Conservation (phyloP, 2,329 filamentous ascomycete species). For the Teratosphaeria nubilosa region DNA sequence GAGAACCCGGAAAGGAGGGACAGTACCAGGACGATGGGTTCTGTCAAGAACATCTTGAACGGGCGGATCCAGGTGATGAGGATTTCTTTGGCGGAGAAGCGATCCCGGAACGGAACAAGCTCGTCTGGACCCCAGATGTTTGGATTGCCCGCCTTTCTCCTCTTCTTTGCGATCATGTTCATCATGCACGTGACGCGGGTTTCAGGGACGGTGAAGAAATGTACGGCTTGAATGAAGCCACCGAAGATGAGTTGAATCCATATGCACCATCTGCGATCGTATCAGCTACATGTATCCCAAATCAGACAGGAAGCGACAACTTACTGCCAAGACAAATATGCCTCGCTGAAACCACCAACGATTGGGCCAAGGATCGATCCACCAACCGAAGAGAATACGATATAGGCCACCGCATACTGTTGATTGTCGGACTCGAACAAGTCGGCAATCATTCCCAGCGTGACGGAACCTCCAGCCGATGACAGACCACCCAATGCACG, state of each 20-base stretch:
- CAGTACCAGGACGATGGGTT: constrained; percentile 63
- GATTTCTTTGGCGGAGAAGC: constrained; percentile 35
- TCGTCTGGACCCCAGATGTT: constrained; percentile 71
- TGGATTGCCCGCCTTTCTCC: constrained; percentile 48
- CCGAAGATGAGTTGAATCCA: constrained; percentile 85
- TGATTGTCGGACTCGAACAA: constrained; percentile 52
- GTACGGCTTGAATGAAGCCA: constrained; percentile 54
- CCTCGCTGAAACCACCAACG: constrained; percentile 27
- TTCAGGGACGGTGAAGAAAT: constrained; percentile 59
- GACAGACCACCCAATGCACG: constrained; percentile 47
- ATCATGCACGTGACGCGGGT: constrained; percentile 71
- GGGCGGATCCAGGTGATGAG: constrained; percentile 52
- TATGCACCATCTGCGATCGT: constrained; percentile 53
- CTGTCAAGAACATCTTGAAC: constrained; percentile 67
- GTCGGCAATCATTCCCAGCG: constrained; percentile 56
- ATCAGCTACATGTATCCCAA: neutral
- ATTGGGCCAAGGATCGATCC: constrained; percentile 29
- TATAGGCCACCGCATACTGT: constrained; percentile 52
- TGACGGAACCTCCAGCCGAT: constrained; percentile 56
- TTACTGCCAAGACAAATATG: constrained; percentile 48
- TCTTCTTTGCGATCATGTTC: constrained; percentile 67
- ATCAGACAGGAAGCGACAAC: constrained; percentile 1
- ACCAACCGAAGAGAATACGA: constrained; percentile 37
- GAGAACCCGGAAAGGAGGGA: constrained; percentile 66
- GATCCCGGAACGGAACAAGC: constrained; percentile 40